These are phyloP conservation scores for Lodderomyces metapsilosis DNA, from an alignment of 1,139 yeast species.

Conservation along the genomic window DNA sequence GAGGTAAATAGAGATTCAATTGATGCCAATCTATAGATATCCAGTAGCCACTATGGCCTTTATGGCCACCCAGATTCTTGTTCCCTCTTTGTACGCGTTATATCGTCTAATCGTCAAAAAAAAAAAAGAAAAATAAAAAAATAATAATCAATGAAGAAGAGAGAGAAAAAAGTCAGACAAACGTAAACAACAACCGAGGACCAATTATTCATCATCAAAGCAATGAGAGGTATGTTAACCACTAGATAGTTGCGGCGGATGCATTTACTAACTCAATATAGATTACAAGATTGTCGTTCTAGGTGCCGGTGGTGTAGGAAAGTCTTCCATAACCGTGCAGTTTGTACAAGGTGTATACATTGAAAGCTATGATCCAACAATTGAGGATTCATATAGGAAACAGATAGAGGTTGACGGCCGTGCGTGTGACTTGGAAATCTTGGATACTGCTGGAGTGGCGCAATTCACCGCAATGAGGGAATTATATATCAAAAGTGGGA, in stretches of 20 bases:
- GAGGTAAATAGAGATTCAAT: background rate
- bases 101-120: conserved; percentile 4
- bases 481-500: conserved; percentile 80
- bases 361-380: conserved; percentile 51
- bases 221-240: conserved; percentile 13
- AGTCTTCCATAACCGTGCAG: conserved; percentile 51
- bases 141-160: background rate
- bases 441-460: conserved; percentile 54
- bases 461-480: conserved; percentile 60
- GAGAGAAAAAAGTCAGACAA: too few relatives aligned
- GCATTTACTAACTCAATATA: conserved; percentile 12
- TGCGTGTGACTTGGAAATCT: conserved; percentile 75
- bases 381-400: conserved; percentile 79
- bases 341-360: conserved; percentile 53
- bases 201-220: background rate
- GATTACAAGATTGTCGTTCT: conserved; percentile 50
- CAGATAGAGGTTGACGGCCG: conserved; percentile 91
- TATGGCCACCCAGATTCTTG: too few relatives aligned
- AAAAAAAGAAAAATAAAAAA: background rate
- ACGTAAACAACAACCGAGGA: background rate
- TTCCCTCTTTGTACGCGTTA: background rate
- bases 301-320: conserved; percentile 56
- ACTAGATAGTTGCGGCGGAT: background rate
- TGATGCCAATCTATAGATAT: too few relatives aligned
- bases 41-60: too few relatives aligned